Conservation (phyloP, 2,329 filamentous ascomycete species). For the Paecilomyces sp. region DNA sequence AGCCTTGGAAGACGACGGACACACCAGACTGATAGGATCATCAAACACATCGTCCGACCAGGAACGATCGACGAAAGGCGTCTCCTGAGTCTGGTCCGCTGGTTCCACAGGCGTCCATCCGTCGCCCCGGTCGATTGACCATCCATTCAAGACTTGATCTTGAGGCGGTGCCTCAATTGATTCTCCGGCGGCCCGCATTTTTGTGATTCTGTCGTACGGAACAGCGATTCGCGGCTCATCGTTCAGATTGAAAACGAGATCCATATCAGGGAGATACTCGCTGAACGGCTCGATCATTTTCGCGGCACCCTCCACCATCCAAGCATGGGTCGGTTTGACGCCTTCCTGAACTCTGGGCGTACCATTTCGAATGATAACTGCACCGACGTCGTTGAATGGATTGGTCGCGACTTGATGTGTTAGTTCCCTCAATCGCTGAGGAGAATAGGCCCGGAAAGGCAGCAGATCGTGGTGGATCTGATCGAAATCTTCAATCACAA, state of each 20-base stretch:
- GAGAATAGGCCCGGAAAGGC: conserved; percentile 48
- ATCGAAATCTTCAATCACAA: conserved; percentile 55
- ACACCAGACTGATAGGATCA: conserved; percentile 45
- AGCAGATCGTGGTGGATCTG: conserved; percentile 51
- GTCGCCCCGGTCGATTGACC: conserved; percentile 29
- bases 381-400: conserved; percentile 50
- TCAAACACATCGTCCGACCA: conserved; percentile 32
- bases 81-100: conserved; percentile 22
- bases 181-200: conserved; percentile 25
- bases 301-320: conserved; percentile 51
- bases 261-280: conserved; percentile 54
- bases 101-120: conserved; percentile 33
- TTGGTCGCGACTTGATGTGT: conserved; percentile 49
- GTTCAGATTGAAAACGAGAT: conserved; percentile 56
- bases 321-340: conserved; percentile 48
- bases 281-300: conserved; percentile 49
- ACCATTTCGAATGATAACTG: conserved; percentile 49
- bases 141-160: conserved; percentile 19
- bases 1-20: conserved; percentile 55
- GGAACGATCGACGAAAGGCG: conserved; percentile 33
- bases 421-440: conserved; percentile 44
- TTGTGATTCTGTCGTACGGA: conserved; percentile 39
- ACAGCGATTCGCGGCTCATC: conserved; percentile 53
- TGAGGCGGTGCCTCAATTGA: conserved; percentile 9
- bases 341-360: conserved; percentile 43